Base-by-base conservation (phyloP, 2,329 filamentous ascomycete genomes). In the Fusarium sambucinum region DNA sequence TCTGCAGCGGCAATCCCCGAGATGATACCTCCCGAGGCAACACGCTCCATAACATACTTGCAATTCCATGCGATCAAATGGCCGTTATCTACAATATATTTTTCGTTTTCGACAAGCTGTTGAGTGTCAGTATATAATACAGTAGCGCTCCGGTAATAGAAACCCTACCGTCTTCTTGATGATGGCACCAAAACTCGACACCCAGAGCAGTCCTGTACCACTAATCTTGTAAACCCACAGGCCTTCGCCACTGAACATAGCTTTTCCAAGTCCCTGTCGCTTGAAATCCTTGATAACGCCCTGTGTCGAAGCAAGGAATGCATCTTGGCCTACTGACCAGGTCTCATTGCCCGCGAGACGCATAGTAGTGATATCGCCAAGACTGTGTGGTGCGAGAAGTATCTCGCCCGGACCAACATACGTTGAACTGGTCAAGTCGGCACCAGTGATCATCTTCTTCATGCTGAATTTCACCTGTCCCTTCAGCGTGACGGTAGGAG, bases 41-140 rank as follows among this genome's bases (percentile, higher is more conserved):
- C 91, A 17, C 96, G 90, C 81, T 97, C 94, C 66, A 99, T 89
- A 6, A 92, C 86, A 75, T 98, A 99, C 75, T 97, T 93, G 76
- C 92, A 94, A 77, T 97, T 97, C 96, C 96, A 99, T 0, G 96
- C 95, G 1, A 98, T 94, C 1, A 98, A 85, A 72, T 98, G 94
- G 5, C 93, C 93, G 73, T 97, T 97, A 74, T 97, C 93, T 58
- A 97, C 90, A 69, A 96, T 93, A 79, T 97, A 98, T 72, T 91
- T 91, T 77, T 98, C 95, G 12, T 90, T 90, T 14, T 89, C 86
- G 44, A 78, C 80, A 29, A 90, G 82, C 84, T 86, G 50, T 37
- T 41, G 2, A 21, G 52, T 13, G 51, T 73, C 27, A 75, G 70
- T 32, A 55, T 5, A 17, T 21, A 17, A 14, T 1, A 6, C 25